Evolutionary conservation across 169 alveolate genomes (phyloP).

Genomic region (Theileria annulata): DNA sequence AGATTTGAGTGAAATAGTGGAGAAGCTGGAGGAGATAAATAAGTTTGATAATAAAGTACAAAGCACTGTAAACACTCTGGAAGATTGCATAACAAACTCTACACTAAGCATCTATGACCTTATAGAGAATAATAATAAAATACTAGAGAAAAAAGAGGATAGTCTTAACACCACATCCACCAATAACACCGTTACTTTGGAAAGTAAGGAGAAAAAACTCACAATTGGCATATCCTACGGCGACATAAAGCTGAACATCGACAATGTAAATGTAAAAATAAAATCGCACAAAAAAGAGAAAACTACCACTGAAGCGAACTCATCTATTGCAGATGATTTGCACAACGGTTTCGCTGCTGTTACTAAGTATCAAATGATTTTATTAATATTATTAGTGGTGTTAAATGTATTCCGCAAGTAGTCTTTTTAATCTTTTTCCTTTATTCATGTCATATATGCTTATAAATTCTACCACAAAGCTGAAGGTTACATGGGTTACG

Average conservation of each 20-base stretch:
- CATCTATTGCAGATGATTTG: not conserved
- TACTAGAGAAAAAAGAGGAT: not conserved
- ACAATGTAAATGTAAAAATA: constrained; percentile 1
- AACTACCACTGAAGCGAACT: not conserved
- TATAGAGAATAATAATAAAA: not conserved
- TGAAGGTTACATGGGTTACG: not conserved
- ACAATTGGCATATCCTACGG: not conserved
- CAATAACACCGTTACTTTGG: not conserved
- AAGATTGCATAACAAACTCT: constrained; percentile 3
- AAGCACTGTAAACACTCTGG: not conserved
- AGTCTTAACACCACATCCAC: not conserved
- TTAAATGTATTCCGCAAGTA: constrained; percentile 6
- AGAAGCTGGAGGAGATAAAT: not conserved
- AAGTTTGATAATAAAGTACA: not conserved
- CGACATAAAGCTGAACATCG: not conserved
- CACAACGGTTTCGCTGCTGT: not conserved
- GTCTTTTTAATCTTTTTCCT: constrained; percentile 18
- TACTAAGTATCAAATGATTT: not conserved
- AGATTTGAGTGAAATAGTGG: not conserved
- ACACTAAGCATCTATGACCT: not conserved
- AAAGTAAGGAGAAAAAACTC: not conserved
- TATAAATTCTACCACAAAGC: not conserved
- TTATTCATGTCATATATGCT: not conserved
- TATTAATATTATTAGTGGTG: not conserved
- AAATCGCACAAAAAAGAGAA: not conserved